Evolutionary conservation across 2,329 filamentous ascomycete species (phyloP).

Genomic region (Lomentospora prolificans): DNA sequence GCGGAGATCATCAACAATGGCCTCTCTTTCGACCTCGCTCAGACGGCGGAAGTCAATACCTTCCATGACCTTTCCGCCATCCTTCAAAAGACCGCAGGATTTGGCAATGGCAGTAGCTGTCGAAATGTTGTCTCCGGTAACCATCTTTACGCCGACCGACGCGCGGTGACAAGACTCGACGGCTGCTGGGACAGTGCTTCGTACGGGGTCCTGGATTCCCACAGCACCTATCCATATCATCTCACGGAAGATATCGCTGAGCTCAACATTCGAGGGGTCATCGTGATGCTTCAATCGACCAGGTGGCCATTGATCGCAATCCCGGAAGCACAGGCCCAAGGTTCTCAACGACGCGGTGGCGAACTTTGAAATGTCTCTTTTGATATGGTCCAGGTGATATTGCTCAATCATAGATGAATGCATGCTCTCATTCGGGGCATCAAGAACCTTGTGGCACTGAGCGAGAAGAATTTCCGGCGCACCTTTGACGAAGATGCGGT

Average conservation of each 20-base stretch:
- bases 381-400: slow-evolving; percentile 20
- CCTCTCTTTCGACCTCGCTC: slow-evolving; percentile 35
- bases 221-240: slow-evolving; percentile 37
- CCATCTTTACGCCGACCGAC: slow-evolving; percentile 56
- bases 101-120: slow-evolving; percentile 31
- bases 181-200: slow-evolving; percentile 50
- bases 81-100: slow-evolving; percentile 44
- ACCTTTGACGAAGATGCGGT: slow-evolving; percentile 46
- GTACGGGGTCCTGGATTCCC: slow-evolving; percentile 58
- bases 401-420: slow-evolving; percentile 19
- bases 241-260: slow-evolving; percentile 28
- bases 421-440: slow-evolving; percentile 31
- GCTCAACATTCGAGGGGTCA: slow-evolving; percentile 24
- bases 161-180: slow-evolving; percentile 52
- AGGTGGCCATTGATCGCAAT: slow-evolving; percentile 37
- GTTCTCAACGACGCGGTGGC: slow-evolving; percentile 44
- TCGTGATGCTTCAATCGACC: slow-evolving; percentile 29
- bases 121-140: slow-evolving; percentile 38
- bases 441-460: slow-evolving; percentile 31
- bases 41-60: slow-evolving; percentile 45
- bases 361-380: slow-evolving; percentile 47
- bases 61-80: slow-evolving; percentile 47
- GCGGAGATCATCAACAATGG: slow-evolving; percentile 37
- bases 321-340: slow-evolving; percentile 55
- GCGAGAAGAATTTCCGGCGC: slow-evolving; percentile 45